Conservation (phyloP, 2,329 filamentous ascomycete genomes). For the Domatiomyces catenatus region DNA sequence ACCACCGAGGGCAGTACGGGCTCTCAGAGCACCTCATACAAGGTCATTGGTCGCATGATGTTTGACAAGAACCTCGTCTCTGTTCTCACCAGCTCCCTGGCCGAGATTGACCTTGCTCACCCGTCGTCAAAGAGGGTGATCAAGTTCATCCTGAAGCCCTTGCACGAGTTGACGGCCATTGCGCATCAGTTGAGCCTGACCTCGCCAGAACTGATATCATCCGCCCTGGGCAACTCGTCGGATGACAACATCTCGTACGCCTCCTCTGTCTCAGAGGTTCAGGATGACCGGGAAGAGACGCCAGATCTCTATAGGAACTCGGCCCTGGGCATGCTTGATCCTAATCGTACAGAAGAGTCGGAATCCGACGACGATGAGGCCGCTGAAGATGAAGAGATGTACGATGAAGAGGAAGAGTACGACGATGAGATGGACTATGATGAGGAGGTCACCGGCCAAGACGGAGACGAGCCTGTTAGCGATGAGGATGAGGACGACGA, state of each 20-base stretch:
- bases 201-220: slow-evolving; percentile 47
- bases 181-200: slow-evolving; percentile 72
- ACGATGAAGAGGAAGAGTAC: slow-evolving; percentile 75
- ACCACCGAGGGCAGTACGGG: slow-evolving; percentile 37
- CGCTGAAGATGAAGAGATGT: slow-evolving; percentile 73
- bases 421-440: slow-evolving; percentile 89
- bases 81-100: slow-evolving; percentile 76
- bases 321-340: slow-evolving; percentile 84
- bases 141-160: slow-evolving; percentile 84
- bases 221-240: slow-evolving; percentile 50
- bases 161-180: slow-evolving; percentile 74
- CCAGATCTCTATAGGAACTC: slow-evolving; percentile 96
- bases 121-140: slow-evolving; percentile 84
- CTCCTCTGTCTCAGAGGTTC: slow-evolving; percentile 76
- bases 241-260: slow-evolving; percentile 80
- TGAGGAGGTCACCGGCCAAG: slow-evolving; percentile 54
- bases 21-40: slow-evolving; percentile 43
- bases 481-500: slow-evolving; percentile 68
- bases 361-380: slow-evolving; percentile 48
- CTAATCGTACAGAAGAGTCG: slow-evolving; percentile 63
- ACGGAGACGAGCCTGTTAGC: slow-evolving; percentile 73
- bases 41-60: slow-evolving; percentile 85
- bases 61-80: slow-evolving; percentile 94
- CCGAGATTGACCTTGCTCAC: slow-evolving; percentile 90
- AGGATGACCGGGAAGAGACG: slow-evolving; percentile 80